Evolutionary conservation across 1,139 yeast species (phyloP).

Genomic region (Geotrichum candidum): DNA sequence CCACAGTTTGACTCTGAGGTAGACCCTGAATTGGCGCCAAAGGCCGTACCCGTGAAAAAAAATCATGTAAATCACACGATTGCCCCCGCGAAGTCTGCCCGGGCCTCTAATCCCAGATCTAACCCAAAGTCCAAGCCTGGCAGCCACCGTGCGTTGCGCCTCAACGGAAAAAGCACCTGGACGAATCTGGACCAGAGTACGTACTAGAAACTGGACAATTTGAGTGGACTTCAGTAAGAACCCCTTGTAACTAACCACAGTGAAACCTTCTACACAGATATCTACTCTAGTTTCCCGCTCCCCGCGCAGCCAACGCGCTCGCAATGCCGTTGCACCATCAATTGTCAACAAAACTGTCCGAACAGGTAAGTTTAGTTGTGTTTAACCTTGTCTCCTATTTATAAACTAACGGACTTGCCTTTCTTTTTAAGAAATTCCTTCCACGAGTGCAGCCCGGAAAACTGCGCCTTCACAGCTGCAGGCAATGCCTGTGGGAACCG

Average conservation of each 20-base stretch:
- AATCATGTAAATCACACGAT: background rate
- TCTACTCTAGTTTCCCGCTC: background rate
- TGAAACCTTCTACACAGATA: constrained; percentile 20
- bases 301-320: background rate
- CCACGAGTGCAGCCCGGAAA: constrained; percentile 34
- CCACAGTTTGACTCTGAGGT: constrained; percentile 1
- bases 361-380: constrained; percentile 24
- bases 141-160: background rate
- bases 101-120: background rate
- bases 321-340: constrained; percentile 30
- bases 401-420: background rate
- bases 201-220: background rate
- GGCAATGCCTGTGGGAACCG: constrained; percentile 38
- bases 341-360: constrained; percentile 35
- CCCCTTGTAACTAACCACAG: background rate
- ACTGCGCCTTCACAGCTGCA: constrained; percentile 33
- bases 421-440: background rate
- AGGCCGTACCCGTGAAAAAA: background rate
- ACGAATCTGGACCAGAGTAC: background rate
- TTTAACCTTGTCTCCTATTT: background rate
- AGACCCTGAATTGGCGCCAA: constrained; percentile 5
- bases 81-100: background rate
- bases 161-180: background rate
- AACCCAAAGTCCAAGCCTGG: background rate
- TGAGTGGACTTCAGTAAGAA: background rate